Evolutionary conservation across 1,284 basidiomycete species (phyloP).

Genomic region (Cutaneotrichosporon cyanovorans): DNA sequence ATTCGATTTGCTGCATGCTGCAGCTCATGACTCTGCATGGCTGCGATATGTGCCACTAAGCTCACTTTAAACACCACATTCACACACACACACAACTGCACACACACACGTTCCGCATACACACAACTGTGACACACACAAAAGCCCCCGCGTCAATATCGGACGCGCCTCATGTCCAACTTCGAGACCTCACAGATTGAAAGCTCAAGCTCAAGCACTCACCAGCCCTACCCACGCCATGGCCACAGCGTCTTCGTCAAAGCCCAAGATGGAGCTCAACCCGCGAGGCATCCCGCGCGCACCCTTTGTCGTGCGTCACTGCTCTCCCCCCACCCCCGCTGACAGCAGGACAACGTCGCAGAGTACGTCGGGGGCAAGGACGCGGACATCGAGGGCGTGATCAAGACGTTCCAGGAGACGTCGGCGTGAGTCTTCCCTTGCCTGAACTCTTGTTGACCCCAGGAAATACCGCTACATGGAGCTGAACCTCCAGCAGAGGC

Average conservation of each 20-base stretch:
- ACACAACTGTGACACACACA: no score
- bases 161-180: no score
- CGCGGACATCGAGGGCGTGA: slow-evolving; percentile 66
- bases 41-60: no score
- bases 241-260: slow-evolving; percentile 21
- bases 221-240: background rate
- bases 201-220: background rate
- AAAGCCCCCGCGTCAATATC: no score
- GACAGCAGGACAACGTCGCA: slow-evolving; percentile 65
- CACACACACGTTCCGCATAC: no score
- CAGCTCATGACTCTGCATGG: no score
- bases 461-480: slow-evolving; percentile 99
- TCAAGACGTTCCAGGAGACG: slow-evolving; percentile 84
- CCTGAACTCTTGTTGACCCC: slow-evolving; percentile 22
- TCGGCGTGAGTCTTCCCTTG: slow-evolving; percentile 63
- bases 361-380: slow-evolving; percentile 75
- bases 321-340: slow-evolving; percentile 1
- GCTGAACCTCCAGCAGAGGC: slow-evolving; percentile 69
- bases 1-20: no score
- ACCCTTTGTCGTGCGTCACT: slow-evolving; percentile 74
- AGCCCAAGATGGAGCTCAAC: slow-evolving; percentile 55
- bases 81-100: no score
- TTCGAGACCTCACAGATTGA: no score
- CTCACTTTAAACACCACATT: no score
- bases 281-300: slow-evolving; percentile 89